A percentile compares a stretch with the other conserved stretches of the same genome.
These are phyloP conservation scores for Russula ochroleuca DNA, from an alignment of 768 basidiomycete species.

Conservation along the genomic window DNA sequence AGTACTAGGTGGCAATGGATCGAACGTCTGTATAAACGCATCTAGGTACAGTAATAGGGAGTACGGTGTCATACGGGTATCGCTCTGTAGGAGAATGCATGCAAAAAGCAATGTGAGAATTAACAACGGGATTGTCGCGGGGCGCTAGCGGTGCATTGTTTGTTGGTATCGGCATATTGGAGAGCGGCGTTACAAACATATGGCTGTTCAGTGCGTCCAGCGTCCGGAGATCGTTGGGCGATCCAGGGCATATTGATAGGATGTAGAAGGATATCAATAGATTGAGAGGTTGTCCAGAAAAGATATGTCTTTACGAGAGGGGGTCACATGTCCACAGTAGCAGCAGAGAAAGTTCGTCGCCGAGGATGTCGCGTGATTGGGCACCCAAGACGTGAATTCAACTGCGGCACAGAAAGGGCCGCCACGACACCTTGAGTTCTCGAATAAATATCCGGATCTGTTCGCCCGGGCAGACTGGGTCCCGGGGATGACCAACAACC, in stretches of 20 bases:
- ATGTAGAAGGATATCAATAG: neutral
- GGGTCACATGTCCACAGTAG: conserved; percentile 21
- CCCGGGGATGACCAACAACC: conserved; percentile 2
- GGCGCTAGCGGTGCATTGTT: neutral
- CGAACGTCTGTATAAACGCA: neutral
- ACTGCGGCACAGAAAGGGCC: neutral
- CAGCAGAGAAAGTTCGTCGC: conserved; percentile 19
- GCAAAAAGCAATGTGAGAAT: neutral
- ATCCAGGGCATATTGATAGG: neutral
- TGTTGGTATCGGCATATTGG: neutral
- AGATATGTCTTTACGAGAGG: neutral
- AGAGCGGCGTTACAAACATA: neutral
- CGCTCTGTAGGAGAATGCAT: neutral
- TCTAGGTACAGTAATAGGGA: neutral
- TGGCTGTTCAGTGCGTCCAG: neutral
- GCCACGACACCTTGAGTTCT: neutral
- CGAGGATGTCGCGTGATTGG: conserved; percentile 11
- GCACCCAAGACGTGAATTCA: neutral
- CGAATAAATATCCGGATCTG: neutral
- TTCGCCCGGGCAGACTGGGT: neutral
- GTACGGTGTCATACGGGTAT: conserved; percentile 4
- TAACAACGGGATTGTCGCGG: neutral
- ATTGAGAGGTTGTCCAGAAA: neutral
- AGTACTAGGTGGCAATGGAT: neutral
- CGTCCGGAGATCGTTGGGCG: neutral